Evolutionary conservation across 2,329 filamentous ascomycete species (phyloP).

Genomic region (Sclerotinia trifoliorum): DNA sequence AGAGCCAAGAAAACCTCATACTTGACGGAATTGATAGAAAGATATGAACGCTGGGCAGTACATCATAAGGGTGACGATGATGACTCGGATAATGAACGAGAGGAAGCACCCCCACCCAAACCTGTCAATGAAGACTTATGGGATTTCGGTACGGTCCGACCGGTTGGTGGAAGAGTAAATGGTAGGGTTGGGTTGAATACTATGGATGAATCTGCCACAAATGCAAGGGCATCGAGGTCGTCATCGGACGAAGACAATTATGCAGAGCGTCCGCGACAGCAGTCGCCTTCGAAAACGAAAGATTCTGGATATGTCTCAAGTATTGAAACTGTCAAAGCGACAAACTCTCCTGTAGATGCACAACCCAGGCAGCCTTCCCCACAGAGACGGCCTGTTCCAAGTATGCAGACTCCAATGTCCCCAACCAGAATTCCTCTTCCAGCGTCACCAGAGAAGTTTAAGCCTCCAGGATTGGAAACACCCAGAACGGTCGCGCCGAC

Average conservation of each 20-base stretch:
- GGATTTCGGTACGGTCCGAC: constrained; percentile 95
- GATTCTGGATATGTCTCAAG: constrained; percentile 41
- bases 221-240: constrained; percentile 62
- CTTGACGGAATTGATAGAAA: constrained; percentile 90
- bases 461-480: constrained; percentile 45
- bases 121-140: constrained; percentile 80
- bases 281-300: constrained; percentile 53
- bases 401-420: constrained; percentile 42
- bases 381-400: constrained; percentile 54
- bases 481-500: constrained; percentile 51
- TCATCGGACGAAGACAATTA: constrained; percentile 52
- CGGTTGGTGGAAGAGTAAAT: constrained; percentile 66
- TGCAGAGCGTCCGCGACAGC: constrained; percentile 51
- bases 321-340: constrained; percentile 55
- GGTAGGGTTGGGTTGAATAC: constrained; percentile 61
- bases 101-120: constrained; percentile 46
- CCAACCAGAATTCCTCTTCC: constrained; percentile 62
- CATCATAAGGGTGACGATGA: constrained; percentile 73
- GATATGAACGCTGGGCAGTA: constrained; percentile 82
- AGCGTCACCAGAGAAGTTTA: constrained; percentile 53
- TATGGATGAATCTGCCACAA: constrained; percentile 79
- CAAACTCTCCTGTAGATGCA: constrained; percentile 44
- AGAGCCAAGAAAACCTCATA: constrained; percentile 95
- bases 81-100: constrained; percentile 55
- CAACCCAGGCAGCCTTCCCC: constrained; percentile 60